Base-by-base conservation (phyloP, 768 basidiomycete genomes). In the Podaxis sp. region DNA sequence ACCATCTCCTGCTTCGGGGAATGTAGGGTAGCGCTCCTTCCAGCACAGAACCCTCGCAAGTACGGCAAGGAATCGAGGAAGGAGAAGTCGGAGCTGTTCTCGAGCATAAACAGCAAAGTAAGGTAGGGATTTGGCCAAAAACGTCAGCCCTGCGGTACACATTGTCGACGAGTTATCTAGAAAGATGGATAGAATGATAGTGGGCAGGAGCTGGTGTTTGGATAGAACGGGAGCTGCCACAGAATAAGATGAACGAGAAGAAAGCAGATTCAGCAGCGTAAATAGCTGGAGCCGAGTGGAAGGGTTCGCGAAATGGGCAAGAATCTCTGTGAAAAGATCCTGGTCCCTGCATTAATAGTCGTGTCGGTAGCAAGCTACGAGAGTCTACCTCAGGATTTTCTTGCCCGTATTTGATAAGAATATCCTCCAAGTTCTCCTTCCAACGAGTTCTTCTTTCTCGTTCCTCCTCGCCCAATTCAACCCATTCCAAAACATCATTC, bases 381-480 rank as follows among this genome's bases (percentile, higher is more conserved):
- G 55, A 53, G 56, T 88, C 63, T 68, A 91, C 91, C 74, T 85
- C 72, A 23, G 90, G 89, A 58, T 78, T 72, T 64, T 83, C 79
- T 60, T 84, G 69, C 50, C 86, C 90, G 67, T 84, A 88, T 55
- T 76, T 80, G 42, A 91, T 76, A 44, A 93, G 76, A 18, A 90
- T 80, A 65, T 90, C 87, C 69, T 93, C 90, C 62, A 94, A 74
- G 69, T 91, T 94, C 28, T 74, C 72, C 72, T 91, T 93, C 91
- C 91, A 94, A 27, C 81, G 75, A 13, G 79, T 76, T 64, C 81
- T 78, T 67, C 78, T 80, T 57, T 82, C 81, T 54, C 86, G 80
- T 66, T 90, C 82, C 23, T 79, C 81, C 63, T 79, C 77, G 66
- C 87, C 83, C 57, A 91, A 73, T 46, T 80, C 82, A 13, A 86